These are phyloP conservation scores for Aspergillus incahuasiensis DNA, from an alignment of 495 filamentous ascomycete genomes.

Conservation along the genomic window DNA sequence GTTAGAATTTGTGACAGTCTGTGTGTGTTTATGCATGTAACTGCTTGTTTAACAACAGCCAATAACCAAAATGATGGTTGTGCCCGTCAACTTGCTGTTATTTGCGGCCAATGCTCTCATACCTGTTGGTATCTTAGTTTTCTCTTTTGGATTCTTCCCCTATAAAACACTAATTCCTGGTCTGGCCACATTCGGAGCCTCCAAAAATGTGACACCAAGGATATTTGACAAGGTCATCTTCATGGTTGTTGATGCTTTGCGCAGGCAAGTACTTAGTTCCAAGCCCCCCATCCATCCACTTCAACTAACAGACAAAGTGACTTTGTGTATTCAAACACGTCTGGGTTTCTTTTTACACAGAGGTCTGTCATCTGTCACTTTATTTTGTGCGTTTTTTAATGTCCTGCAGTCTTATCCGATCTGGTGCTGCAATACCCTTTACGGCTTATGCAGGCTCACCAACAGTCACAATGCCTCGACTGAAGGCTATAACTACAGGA, in stretches of 20 bases:
- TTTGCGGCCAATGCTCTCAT: constrained; percentile 67
- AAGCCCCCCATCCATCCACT: background rate
- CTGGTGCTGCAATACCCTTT: constrained; percentile 81
- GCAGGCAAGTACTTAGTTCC: constrained; percentile 62
- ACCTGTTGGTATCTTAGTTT: constrained; percentile 70
- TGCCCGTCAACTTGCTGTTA: constrained; percentile 23
- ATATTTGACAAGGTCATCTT: constrained; percentile 88
- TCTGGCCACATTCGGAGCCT: constrained; percentile 58
- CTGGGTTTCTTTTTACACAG: constrained; percentile 87
- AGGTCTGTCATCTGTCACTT: constrained; percentile 50
- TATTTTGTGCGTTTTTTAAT: background rate
- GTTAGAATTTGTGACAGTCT: background rate
- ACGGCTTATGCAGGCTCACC: constrained; percentile 94
- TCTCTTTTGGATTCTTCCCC: constrained; percentile 93
- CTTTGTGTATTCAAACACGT: constrained; percentile 80
- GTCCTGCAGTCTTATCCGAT: constrained; percentile 66
- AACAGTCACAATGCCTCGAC: constrained; percentile 95
- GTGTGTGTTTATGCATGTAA: background rate
- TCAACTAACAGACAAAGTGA: constrained; percentile 55
- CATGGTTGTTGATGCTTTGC: constrained; percentile 94
- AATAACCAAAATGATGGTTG: constrained; percentile 20
- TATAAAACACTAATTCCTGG: constrained; percentile 92
- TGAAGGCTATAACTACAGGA: constrained; percentile 96
- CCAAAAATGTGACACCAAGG: constrained; percentile 43
- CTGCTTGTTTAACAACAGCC: background rate